Base-by-base conservation (phyloP, 202 grass and related monocot genomes). In the Setaria italica region DNA sequence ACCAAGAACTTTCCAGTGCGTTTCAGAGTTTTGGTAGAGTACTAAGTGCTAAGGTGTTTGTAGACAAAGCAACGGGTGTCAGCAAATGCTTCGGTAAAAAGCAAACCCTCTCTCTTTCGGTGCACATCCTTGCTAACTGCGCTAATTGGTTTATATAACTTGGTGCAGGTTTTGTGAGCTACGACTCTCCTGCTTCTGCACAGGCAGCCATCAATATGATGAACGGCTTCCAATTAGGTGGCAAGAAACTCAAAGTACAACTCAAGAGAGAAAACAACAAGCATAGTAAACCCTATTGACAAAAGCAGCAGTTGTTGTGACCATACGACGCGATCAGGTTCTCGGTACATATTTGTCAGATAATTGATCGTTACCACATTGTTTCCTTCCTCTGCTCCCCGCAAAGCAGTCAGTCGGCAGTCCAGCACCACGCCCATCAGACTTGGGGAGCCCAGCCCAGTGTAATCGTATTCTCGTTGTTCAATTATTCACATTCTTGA, bases 211-310 rank as follows among this genome's bases (percentile, higher is more conserved):
- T 99, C 41, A 82, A 30, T 41, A 76, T 76, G 83, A 99, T 99
- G 97, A 91, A 99, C 20, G 97, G 94, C 29, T 99, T 34, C 76
- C 94, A 97, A 82, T 85, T 99, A 93, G 94, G 94, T 1, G 85
- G 94, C 85, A 99, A 99, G 81, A 94, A 91, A 53, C 91, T 99
- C 73, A 99, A 99, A 89, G 97, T 99, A 90, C 97, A 99, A 77
- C 94, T 96, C 59, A 99, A 99, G 90, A 91, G 90, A 89, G 94
- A 97, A 84, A 97, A 97, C 87, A 85, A 66, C 87, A 94, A 94
- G 92, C 90, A 91, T 49, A 90, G 84, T 85, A 94, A 91, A 91
- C 84, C 88, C 71, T 94, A 78, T 85, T 97, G 94, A 97, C 32
- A 62, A 65, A 69, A 78, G 43, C 42, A 79, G 50, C 33, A 50